Percentiles rank a stretch among this genome's conserved stretches.
phyloP scores from a whole-genome alignment of 2,329 filamentous ascomycete genomes.

The Xylariaceae sp. region DNA sequence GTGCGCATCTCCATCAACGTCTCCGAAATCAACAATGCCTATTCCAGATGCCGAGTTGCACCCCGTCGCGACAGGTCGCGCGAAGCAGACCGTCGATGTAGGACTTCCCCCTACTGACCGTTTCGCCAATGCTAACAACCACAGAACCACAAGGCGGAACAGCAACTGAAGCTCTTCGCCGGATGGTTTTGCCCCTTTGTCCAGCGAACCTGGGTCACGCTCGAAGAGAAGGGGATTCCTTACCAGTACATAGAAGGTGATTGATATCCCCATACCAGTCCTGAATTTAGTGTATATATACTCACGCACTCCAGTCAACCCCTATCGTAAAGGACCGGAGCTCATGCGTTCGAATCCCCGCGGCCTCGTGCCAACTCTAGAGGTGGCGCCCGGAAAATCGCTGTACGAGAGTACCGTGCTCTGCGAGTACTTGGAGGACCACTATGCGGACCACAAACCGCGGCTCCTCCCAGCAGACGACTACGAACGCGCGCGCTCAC shows the following conservation, averaged over 20 bases:
- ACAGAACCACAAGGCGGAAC: conserved; percentile 28
- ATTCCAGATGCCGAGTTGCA: conserved; percentile 28
- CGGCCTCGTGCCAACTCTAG: conserved; percentile 55
- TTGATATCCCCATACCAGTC: not conserved
- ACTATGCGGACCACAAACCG: conserved; percentile 42
- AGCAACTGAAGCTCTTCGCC: conserved; percentile 23
- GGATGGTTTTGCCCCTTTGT: conserved; percentile 37
- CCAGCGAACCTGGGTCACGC: conserved; percentile 52
- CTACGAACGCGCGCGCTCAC: conserved; percentile 48
- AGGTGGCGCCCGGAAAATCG: conserved; percentile 37
- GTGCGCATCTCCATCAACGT: not conserved
- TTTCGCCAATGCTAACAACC: not conserved
- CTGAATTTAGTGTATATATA: too few relatives aligned
- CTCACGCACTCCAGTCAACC: conserved; percentile 43
- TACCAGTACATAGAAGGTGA: conserved; percentile 51
- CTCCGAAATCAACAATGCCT: conserved; percentile 20
- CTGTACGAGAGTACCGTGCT: conserved; percentile 56
- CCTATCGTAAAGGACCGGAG: conserved; percentile 52
- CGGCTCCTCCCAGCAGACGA: conserved; percentile 40
- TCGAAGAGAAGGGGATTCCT: conserved; percentile 56
- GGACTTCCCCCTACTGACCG: not conserved
- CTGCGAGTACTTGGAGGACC: conserved; percentile 58
- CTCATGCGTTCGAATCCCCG: conserved; percentile 54
- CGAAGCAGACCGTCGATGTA: conserved; percentile 29
- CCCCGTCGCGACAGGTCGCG: conserved; percentile 28